These are phyloP conservation scores for Panaeolus cyanescens DNA, from an alignment of 768 basidiomycete genomes.

Conservation along the genomic window DNA sequence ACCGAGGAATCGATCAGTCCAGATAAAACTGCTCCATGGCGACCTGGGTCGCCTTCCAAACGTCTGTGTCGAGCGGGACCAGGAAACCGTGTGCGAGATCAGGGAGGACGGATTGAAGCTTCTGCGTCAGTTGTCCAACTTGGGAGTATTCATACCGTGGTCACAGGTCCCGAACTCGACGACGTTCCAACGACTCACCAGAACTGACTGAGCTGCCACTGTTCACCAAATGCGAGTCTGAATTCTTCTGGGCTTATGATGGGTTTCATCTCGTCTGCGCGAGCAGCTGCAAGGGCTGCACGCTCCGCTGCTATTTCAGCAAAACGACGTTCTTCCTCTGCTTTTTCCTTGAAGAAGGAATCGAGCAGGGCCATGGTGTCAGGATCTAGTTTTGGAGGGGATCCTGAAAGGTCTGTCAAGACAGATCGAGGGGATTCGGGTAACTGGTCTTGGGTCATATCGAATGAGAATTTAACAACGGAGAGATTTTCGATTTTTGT, in stretches of 20 bases:
- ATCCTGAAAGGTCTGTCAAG: slow-evolving; percentile 27
- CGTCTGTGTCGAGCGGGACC: neutral
- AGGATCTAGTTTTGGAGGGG: slow-evolving; percentile 36
- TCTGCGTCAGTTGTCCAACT: no score
- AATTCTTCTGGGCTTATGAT: slow-evolving; percentile 49
- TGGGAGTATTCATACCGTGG: neutral
- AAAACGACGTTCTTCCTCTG: slow-evolving; percentile 45
- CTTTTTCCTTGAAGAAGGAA: slow-evolving; percentile 38
- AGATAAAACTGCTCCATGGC: slow-evolving; percentile 3
- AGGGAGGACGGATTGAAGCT: no score
- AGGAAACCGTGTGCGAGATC: neutral
- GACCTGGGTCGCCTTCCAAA: neutral
- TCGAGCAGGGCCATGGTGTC: slow-evolving; percentile 42
- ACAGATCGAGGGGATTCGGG: slow-evolving; percentile 28
- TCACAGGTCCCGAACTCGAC: neutral
- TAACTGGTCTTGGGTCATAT: neutral
- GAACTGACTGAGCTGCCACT: slow-evolving; percentile 54
- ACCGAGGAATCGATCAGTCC: slow-evolving; percentile 10
- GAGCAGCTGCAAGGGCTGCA: slow-evolving; percentile 33
- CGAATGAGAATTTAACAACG: no score
- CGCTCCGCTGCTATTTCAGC: slow-evolving; percentile 36
- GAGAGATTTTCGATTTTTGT: neutral
- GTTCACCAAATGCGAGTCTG: slow-evolving; percentile 43
- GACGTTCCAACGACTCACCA: slow-evolving; percentile 37
- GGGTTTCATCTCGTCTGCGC: slow-evolving; percentile 29